Conservation (phyloP, 176 grass and related monocot species). For the Oryza punctata region DNA sequence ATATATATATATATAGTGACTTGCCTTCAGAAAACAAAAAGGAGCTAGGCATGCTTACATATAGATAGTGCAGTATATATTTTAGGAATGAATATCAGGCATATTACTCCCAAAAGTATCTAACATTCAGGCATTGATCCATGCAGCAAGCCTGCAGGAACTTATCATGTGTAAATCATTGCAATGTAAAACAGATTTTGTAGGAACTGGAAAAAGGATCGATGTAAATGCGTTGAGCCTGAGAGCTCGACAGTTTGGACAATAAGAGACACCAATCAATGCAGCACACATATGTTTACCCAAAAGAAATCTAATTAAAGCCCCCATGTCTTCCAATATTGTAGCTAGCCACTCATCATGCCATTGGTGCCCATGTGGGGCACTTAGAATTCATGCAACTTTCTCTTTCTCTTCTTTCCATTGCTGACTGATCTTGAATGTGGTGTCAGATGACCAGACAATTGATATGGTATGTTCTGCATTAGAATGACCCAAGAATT, state of each 20-base stretch:
- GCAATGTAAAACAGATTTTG: conserved; percentile 7
- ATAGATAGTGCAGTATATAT: too few species aligned
- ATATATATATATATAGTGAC: background rate
- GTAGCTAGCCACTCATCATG: conserved; percentile 46
- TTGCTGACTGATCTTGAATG: conserved; percentile 18
- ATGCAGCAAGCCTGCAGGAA: background rate
- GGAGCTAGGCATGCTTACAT: background rate
- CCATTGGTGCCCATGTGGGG: conserved; percentile 24
- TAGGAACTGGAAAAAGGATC: conserved; percentile 23
- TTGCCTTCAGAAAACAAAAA: background rate
- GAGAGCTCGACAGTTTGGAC: conserved; percentile 10
- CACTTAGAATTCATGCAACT: conserved; percentile 32
- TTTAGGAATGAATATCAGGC: too few species aligned
- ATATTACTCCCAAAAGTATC: background rate
- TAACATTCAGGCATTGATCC: background rate
- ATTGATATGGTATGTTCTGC: background rate
- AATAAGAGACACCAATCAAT: conserved; percentile 22
- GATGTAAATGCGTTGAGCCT: conserved; percentile 16
- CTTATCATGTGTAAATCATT: conserved; percentile 36
- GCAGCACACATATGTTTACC: background rate
- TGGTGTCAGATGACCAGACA: conserved; percentile 17
- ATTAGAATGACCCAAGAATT: background rate
- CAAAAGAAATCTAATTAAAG: conserved; percentile 6
- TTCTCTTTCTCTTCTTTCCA: conserved; percentile 58
- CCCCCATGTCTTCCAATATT: conserved; percentile 1